phyloP scores from a whole-genome alignment of 2,329 filamentous ascomycete genomes.

The Calycina marina region DNA sequence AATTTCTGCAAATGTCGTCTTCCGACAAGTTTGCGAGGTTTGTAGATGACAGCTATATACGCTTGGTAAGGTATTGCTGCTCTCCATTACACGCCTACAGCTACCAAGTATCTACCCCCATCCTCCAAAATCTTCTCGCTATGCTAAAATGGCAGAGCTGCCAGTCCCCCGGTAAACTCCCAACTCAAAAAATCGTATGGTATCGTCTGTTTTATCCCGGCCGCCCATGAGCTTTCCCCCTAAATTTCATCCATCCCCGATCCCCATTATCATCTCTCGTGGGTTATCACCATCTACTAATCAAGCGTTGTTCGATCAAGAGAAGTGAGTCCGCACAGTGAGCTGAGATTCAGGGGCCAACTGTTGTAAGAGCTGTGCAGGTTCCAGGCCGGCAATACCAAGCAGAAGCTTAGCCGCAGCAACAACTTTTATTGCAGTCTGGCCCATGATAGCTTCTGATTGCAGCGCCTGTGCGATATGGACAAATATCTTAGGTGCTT shows the following conservation, averaged over 20 bases:
- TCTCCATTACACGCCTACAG: no score
- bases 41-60: no score
- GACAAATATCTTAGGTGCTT: slow-evolving; percentile 70
- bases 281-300: no score
- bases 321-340: slow-evolving; percentile 66
- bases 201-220: slow-evolving; percentile 17
- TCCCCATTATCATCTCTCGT: no score
- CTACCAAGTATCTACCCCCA: no score
- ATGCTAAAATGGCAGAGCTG: slow-evolving; percentile 13
- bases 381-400: slow-evolving; percentile 57
- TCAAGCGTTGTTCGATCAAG: slow-evolving; percentile 31
- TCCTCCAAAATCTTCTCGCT: slow-evolving; percentile 9
- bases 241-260: slow-evolving; percentile 2
- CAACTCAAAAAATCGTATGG: slow-evolving; percentile 13
- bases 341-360: slow-evolving; percentile 71
- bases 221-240: slow-evolving; percentile 2
- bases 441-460: slow-evolving; percentile 75
- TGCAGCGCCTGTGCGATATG: slow-evolving; percentile 81
- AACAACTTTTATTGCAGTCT: slow-evolving; percentile 65
- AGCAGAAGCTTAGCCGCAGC: slow-evolving; percentile 66
- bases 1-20: no score
- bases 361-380: slow-evolving; percentile 57
- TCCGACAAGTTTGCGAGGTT: no score
- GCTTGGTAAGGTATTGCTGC: no score
- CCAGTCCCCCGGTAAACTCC: slow-evolving; percentile 4